phyloP scores from a whole-genome alignment of 169 alveolate species.

The Neospora caninum region DNA sequence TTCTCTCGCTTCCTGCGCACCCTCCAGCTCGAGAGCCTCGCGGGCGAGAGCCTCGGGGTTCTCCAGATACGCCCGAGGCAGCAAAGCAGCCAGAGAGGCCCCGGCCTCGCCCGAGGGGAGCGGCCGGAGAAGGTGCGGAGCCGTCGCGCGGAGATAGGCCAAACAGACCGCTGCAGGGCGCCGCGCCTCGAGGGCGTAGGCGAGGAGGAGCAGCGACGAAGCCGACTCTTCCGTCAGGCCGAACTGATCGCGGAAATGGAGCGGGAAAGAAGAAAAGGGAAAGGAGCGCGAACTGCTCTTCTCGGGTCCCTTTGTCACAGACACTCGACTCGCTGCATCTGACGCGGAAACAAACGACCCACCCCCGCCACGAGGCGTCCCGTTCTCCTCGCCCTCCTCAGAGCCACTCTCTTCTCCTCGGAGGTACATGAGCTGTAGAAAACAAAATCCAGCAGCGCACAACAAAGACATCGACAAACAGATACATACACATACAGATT shows the following conservation, averaged over 20 bases:
- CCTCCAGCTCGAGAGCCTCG: neutral
- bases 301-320: neutral
- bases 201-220: neutral
- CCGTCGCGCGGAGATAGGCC: neutral
- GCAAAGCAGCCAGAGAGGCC: neutral
- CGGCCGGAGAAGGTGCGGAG: neutral
- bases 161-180: neutral
- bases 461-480: neutral
- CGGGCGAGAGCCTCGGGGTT: neutral
- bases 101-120: neutral
- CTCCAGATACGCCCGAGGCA: neutral
- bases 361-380: neutral
- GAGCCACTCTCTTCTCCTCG: neutral
- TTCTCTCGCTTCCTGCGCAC: too few species aligned
- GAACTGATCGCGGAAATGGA: neutral
- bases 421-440: neutral
- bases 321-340: neutral
- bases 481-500: neutral
- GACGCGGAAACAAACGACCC: neutral
- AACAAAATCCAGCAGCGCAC: neutral
- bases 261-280: neutral
- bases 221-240: neutral
- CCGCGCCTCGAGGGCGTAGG: conserved; percentile 12
- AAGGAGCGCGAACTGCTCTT: neutral
- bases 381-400: neutral